Percentiles rank a stretch among this genome's conserved stretches.
phyloP scores from a whole-genome alignment of 179 eudicot species.

The Amaranthus tricolor region DNA sequence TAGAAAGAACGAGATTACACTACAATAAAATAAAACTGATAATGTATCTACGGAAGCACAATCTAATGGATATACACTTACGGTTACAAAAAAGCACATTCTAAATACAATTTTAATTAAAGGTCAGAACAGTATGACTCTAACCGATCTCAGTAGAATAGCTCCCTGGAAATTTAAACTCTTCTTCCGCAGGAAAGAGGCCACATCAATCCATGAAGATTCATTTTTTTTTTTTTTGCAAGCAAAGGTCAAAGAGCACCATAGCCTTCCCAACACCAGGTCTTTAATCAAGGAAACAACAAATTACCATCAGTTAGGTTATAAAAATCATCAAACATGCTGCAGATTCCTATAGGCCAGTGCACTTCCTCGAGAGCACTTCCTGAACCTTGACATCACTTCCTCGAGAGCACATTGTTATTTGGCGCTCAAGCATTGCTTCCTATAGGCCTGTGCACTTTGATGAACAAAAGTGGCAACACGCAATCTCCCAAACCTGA shows the following conservation, averaged over 20 bases:
- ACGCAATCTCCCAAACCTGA: no score
- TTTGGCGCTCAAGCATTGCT: neutral
- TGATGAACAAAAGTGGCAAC: no score
- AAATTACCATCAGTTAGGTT: neutral
- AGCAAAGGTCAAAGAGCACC: neutral
- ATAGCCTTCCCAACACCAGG: neutral
- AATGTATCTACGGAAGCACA: slow-evolving; percentile 25
- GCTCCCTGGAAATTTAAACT: neutral
- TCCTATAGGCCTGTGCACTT: neutral
- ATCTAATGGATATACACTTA: slow-evolving; percentile 19
- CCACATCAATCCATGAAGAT: neutral
- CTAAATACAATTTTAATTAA: neutral
- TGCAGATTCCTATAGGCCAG: neutral
- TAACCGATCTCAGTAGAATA: neutral
- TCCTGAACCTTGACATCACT: neutral
- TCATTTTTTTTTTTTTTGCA: neutral
- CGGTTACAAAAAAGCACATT: neutral
- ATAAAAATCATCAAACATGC: neutral
- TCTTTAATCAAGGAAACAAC: neutral
- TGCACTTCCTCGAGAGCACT: neutral
- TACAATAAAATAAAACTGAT: neutral
- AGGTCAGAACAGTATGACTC: neutral
- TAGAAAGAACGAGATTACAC: neutral
- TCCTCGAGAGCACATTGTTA: neutral
- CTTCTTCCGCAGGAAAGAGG: neutral